A percentile compares a stretch with the other conserved stretches of the same genome.
Evolutionary conservation across 352 stramenopile species (phyloP).

Genomic region (Globisporangium camurandrum): DNA sequence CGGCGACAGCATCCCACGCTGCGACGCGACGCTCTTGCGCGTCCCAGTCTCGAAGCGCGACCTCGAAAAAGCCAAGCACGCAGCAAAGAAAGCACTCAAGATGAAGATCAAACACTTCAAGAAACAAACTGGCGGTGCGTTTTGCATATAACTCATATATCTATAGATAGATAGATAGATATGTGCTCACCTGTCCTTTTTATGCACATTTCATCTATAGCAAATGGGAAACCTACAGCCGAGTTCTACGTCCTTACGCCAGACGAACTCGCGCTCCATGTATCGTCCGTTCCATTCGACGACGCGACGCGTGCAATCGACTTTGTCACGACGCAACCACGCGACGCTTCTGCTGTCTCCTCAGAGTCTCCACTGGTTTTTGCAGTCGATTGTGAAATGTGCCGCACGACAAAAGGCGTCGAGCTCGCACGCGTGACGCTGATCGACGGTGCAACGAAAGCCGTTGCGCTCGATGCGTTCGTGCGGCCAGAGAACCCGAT

Average conservation of each 20-base stretch:
- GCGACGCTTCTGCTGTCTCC: no score
- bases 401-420: slow-evolving; percentile 77
- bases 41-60: slow-evolving; percentile 70
- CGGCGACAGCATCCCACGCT: slow-evolving; percentile 68
- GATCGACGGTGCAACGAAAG: slow-evolving; percentile 51
- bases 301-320: slow-evolving; percentile 21
- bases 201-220: slow-evolving; percentile 10
- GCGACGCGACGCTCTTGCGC: slow-evolving; percentile 57
- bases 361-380: slow-evolving; percentile 58
- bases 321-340: slow-evolving; percentile 38
- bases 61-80: slow-evolving; percentile 69
- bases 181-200: not conserved
- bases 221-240: slow-evolving; percentile 34
- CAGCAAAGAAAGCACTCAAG: slow-evolving; percentile 73
- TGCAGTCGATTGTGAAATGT: slow-evolving; percentile 86
- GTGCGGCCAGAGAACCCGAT: slow-evolving; percentile 75
- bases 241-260: slow-evolving; percentile 75
- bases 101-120: slow-evolving; percentile 88
- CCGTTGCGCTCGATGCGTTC: slow-evolving; percentile 75
- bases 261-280: slow-evolving; percentile 46
- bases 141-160: not conserved
- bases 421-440: slow-evolving; percentile 72
- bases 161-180: not conserved
- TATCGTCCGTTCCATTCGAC: slow-evolving; percentile 48
- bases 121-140: slow-evolving; percentile 41